Evolutionary conservation across 345 rosid genomes (phyloP), one percentile per base, ranked within the genome.

Genomic region (Acer yangbiense): DNA sequence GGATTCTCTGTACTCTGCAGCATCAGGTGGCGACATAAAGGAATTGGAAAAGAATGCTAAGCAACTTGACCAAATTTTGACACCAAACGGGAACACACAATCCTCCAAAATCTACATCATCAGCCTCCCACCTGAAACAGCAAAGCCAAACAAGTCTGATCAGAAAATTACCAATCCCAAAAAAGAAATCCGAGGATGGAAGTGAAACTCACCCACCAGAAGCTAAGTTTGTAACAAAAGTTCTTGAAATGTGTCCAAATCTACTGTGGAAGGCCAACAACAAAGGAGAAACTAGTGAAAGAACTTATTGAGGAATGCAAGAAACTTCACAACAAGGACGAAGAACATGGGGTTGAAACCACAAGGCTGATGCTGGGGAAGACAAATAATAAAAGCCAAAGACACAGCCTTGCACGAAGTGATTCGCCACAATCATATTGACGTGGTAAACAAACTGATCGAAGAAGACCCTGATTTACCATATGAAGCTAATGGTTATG

Each of bases 391-490:
- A 43, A 20, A n/a, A 44, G 68, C 43, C 58, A 73, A 73, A 35
- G 74, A 72, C 69, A 66, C 80, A 3, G 74, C 80, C 52, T 61
- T 81, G 57, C 84, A 81, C 48, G 78, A 73, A 63, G 78, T 78
- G 4, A 78, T 71, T 23, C 74, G 76, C 27, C 32, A 65, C 50
- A 25, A 48, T 74, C 84, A 78, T 17, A 12, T 64, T 21, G 43
- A 58, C 3, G 81, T 82, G 46, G 81, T 78, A 68, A 32, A 64
- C 7, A 17, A 6, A 17, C 50, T 78, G 76, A 65, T 69, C 1
- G 17, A 52, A 11, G 50, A 4, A n/a, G 77, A 76, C 9, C 70
- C 48, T 20, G 52, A 66, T 66, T 18, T 65, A 41, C 10, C 35
- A 0, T 75, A 72, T 55, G 14, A 7, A 14, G 46, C 32, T 2